Base-by-base conservation (phyloP, 208 protist genomes). In the Phytomonas serpens region DNA sequence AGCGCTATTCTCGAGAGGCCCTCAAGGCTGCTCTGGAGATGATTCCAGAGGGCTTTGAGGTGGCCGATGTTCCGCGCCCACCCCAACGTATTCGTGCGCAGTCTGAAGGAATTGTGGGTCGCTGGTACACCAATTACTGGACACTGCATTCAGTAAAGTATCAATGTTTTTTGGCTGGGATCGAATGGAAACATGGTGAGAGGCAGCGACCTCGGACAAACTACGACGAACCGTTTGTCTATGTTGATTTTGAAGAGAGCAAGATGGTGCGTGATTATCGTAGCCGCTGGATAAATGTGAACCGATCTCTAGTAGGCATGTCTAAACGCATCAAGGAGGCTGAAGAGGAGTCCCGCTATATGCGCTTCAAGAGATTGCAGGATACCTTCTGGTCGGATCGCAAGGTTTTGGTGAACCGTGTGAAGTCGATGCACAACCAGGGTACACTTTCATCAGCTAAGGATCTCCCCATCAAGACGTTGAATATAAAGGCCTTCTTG, bases 91-190 rank as follows among this genome's bases (percentile, higher is more conserved):
- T 97, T 52, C 82, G 79, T 0, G 88, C 89, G 10, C 85, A 92
- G 72, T 94, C 92, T 4, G 89, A 97, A 70, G 92, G 92, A 34
- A 80, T 97, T 16, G 92, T 97, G 0, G 89, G 89, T 13, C 86
- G 89, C 29, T 97, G 92, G 92, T 97, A 93, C 78, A 93, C 81
- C 38, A 97, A 97, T 80, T 97, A 90, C 83, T 97, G 92, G 89
- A 97, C 92, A 2, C 74, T 97, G 75, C 89, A 97, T 75, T 90
- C 89, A 4, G 72, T 97, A 2, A 87, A 85, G 67, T 97, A 94
- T 76, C 92, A 97, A 79, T 94, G 87, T 67, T 71, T 82, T 64
- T 73, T 97, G 31, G 86, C 86, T 3, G 78, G 76, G n/a, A 72
- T 97, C n/a, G 82, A 87, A 61, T 96, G 91, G 88, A 76, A 76